Conservation (phyloP, 371 early-diverging fungal genomes). For the Mortierella sp. region DNA sequence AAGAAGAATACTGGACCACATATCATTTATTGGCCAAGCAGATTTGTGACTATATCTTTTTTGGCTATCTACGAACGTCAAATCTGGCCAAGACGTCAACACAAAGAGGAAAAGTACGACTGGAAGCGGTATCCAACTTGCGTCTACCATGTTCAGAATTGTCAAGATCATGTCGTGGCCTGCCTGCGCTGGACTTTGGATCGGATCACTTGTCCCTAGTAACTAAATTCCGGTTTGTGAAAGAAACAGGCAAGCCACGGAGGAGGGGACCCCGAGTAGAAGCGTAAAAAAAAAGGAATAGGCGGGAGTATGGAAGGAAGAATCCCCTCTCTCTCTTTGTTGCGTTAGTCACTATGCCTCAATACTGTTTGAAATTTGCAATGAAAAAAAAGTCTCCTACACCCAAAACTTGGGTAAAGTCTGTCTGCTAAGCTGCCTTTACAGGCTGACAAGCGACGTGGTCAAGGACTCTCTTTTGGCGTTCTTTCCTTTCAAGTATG, state of each 20-base stretch:
- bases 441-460: too few species aligned
- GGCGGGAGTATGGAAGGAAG: too few species aligned
- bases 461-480: too few species aligned
- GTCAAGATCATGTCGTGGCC: background rate
- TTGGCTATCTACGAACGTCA: slow-evolving; percentile 22
- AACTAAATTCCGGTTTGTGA: slow-evolving; percentile 25
- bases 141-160: slow-evolving; percentile 24
- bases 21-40: slow-evolving; percentile 9
- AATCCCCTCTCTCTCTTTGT: too few species aligned
- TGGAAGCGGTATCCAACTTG: slow-evolving; percentile 18
- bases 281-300: too few species aligned
- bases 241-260: background rate
- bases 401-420: too few species aligned
- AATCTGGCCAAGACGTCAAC: background rate
- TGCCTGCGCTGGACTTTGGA: slow-evolving; percentile 27
- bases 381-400: too few species aligned
- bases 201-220: slow-evolving; percentile 47
- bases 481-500: too few species aligned
- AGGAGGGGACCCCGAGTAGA: too few species aligned
- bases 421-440: too few species aligned
- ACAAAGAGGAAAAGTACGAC: background rate
- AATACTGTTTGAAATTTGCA: too few species aligned
- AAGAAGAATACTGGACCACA: slow-evolving; percentile 29
- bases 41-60: slow-evolving; percentile 43
- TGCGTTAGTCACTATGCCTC: too few species aligned